Percentiles rank a stretch among this genome's conserved stretches.
Conservation (phyloP, 352 stramenopile genomes). For the Pythium biforme region DNA sequence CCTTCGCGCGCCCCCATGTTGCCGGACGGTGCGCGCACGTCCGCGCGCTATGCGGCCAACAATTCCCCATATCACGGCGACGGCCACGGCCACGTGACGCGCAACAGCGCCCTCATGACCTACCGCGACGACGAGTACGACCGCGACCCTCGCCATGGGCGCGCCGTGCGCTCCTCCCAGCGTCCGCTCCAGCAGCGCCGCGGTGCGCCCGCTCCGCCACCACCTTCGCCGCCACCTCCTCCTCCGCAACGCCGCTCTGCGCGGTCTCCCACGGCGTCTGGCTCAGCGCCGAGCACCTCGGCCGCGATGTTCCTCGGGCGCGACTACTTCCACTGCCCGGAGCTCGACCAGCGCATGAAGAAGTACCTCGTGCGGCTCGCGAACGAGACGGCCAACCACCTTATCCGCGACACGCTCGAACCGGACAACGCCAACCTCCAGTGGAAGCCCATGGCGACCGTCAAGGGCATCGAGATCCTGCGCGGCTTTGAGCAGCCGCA, state of each 20-base stretch:
- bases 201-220: neutral
- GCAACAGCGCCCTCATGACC: constrained; percentile 1
- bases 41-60: neutral
- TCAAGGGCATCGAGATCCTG: constrained; percentile 59
- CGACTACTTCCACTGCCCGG: constrained; percentile 55
- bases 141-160: neutral
- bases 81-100: constrained; percentile 1
- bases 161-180: neutral
- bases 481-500: constrained; percentile 40
- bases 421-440: constrained; percentile 44
- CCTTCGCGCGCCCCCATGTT: neutral
- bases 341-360: constrained; percentile 71
- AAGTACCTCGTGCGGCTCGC: constrained; percentile 75
- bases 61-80: constrained; percentile 1
- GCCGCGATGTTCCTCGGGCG: constrained; percentile 27
- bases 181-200: neutral
- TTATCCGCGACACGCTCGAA: constrained; percentile 70
- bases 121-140: neutral
- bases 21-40: constrained; percentile 2
- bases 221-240: neutral
- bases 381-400: constrained; percentile 80
- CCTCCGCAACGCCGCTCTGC: neutral
- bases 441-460: constrained; percentile 48
- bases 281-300: constrained; percentile 11
- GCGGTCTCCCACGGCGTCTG: neutral